phyloP scores from a whole-genome alignment of 2,329 filamentous ascomycete genomes.

The Colletotrichum lupini region DNA sequence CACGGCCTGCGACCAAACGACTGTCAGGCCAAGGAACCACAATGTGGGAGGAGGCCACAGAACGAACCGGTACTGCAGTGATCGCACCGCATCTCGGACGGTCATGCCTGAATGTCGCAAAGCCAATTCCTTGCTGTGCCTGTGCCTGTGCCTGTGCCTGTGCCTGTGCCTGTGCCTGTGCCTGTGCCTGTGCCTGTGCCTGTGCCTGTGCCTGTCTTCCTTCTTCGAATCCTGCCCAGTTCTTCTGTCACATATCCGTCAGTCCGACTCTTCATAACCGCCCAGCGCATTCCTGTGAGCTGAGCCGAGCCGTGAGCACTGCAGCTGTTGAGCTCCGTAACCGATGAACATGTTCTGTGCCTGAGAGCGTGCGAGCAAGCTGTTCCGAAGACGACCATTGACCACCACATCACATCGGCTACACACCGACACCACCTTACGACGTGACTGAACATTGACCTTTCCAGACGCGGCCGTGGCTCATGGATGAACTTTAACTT shows the following conservation, averaged over 20 bases:
- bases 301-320: neutral
- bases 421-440: constrained; percentile 2
- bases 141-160: no score
- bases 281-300: neutral
- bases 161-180: no score
- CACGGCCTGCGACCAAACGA: neutral
- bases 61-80: neutral
- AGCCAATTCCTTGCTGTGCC: neutral
- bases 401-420: neutral
- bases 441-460: constrained; percentile 29
- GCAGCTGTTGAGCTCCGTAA: neutral
- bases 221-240: neutral
- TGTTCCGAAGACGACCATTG: neutral
- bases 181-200: no score
- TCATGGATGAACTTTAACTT: constrained; percentile 32
- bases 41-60: neutral
- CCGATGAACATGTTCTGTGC: neutral
- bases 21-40: neutral
- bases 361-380: neutral
- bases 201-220: neutral
- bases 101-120: neutral
- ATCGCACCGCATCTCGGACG: neutral
- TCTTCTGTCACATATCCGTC: neutral
- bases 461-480: constrained; percentile 34
- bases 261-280: neutral